Evolutionary conservation across 2,329 filamentous ascomycete species (phyloP), one percentile per base, ranked within the genome.

Genomic region (Apiospora koreana): DNA sequence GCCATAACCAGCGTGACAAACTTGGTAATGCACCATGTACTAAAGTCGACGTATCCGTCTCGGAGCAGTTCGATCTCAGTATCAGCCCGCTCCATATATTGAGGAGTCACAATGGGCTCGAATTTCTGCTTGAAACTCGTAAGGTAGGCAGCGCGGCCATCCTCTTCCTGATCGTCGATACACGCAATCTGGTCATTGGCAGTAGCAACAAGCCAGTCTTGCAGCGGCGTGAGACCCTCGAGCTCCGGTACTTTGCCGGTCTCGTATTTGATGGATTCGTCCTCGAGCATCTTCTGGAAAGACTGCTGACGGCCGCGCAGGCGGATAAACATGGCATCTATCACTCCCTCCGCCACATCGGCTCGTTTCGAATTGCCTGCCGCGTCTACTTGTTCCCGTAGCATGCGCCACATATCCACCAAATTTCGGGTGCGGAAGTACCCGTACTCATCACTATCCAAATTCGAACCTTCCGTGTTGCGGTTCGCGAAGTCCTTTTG

Each of bases 171-270:
- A 78, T 98, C 97, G 80, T 98, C 96, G 77, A 99, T 97, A 81
- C 94, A 98, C 70, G 95, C 95, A 79, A 99, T 98, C 81, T 99
- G 96, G 82, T 99, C 96, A 83, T 99, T 99, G 75, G 97, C 96
- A 70, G 97, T 94, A 64, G 96, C 95, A 68, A 99, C 91, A 69
- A 99, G 91, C 94, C 95, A 99, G 83, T 99, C 96, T 79, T 97
- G 93, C 38, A 97, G 85, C 3, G 92, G 89, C 79, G 97, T 94
- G 77, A 93, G 91, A 21, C 90, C 88, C 68, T 92, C 89, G 10
- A 90, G 81, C 66, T 91, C 89, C 5, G 85, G 79, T 16, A 84
- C 82, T 72, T 81, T 85, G 71, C 82, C 85, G 2, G 82, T 78
- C 80, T 92, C 92, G 81, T 94, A 97, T 76, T 91, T 92, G 67